These are phyloP conservation scores for Mimosa bimucronata DNA, from an alignment of 306 rosid genomes.

Conservation along the genomic window DNA sequence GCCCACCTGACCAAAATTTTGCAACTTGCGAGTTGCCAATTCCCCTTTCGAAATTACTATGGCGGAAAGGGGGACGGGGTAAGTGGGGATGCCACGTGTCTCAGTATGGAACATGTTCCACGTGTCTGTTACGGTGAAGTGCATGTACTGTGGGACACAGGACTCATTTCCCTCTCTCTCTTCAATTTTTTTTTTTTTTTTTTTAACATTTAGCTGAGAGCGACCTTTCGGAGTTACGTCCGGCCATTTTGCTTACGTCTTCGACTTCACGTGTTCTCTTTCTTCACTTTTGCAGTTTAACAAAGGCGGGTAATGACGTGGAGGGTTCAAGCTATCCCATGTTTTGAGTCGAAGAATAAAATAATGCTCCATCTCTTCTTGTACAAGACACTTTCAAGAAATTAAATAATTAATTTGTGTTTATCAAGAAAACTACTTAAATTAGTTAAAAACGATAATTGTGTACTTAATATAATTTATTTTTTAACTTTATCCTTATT, in stretches of 20 bases:
- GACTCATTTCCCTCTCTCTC: background rate
- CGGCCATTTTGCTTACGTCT: constrained; percentile 27
- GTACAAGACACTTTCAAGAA: no score
- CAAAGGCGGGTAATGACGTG: background rate
- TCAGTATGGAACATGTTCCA: background rate
- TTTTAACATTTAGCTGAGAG: constrained; percentile 1
- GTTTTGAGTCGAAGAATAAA: no score
- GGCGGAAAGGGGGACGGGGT: background rate
- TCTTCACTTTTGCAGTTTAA: background rate
- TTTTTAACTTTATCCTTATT: no score
- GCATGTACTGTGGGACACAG: background rate
- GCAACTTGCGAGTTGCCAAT: background rate
- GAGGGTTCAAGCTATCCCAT: background rate
- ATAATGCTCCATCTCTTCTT: no score
- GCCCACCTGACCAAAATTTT: constrained; percentile 35
- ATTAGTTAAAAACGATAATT: no score
- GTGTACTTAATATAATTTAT: no score
- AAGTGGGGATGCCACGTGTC: constrained; percentile 32
- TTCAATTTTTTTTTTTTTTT: no score
- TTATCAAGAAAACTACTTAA: no score
- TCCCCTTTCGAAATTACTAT: background rate
- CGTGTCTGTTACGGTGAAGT: constrained; percentile 33
- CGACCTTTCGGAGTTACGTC: constrained; percentile 26
- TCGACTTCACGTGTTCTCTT: background rate
- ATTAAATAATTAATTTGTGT: no score